These are phyloP conservation scores for Takashimella tepidaria DNA, from an alignment of 1,284 basidiomycete genomes.

Conservation along the genomic window DNA sequence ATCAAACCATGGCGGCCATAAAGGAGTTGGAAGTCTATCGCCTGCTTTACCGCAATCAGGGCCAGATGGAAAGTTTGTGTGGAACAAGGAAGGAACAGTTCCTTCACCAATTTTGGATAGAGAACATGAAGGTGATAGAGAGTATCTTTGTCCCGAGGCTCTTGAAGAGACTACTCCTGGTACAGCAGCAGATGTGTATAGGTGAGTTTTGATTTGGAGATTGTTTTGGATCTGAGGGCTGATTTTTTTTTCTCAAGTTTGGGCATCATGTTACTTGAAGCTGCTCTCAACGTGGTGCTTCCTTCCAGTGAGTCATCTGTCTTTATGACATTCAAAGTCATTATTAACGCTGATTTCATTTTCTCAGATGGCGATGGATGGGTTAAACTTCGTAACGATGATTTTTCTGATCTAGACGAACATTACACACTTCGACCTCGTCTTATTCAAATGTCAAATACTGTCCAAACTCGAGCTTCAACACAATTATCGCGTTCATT, in stretches of 20 bases:
- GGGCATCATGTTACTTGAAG: conserved; percentile 90
- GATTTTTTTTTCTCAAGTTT: conserved; percentile 59
- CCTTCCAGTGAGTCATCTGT: conserved; percentile 71
- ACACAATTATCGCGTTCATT: background rate
- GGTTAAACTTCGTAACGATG: conserved; percentile 86
- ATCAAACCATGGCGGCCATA: background rate
- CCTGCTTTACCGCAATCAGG: conserved; percentile 54
- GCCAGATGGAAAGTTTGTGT: conserved; percentile 28
- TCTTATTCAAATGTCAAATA: conserved; percentile 2
- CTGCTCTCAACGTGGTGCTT: conserved; percentile 86
- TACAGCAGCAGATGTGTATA: conserved; percentile 89
- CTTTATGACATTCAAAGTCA: too few species aligned
- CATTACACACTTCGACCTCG: conserved; percentile 30
- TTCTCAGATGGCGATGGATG: conserved; percentile 67
- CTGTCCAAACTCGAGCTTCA: conserved; percentile 3
- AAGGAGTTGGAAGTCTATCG: conserved; percentile 13
- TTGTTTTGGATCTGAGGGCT: background rate
- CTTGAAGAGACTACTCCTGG: conserved; percentile 77
- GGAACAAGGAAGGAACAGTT: conserved; percentile 38
- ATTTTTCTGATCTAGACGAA: conserved; percentile 78
- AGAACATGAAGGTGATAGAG: conserved; percentile 83
- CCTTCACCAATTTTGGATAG: conserved; percentile 34
- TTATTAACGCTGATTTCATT: background rate
- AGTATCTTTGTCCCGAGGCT: conserved; percentile 94
- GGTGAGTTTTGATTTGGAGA: conserved; percentile 54